phyloP scores from a whole-genome alignment of 2,329 filamentous ascomycete genomes.

The Mollisia scopiformis region DNA sequence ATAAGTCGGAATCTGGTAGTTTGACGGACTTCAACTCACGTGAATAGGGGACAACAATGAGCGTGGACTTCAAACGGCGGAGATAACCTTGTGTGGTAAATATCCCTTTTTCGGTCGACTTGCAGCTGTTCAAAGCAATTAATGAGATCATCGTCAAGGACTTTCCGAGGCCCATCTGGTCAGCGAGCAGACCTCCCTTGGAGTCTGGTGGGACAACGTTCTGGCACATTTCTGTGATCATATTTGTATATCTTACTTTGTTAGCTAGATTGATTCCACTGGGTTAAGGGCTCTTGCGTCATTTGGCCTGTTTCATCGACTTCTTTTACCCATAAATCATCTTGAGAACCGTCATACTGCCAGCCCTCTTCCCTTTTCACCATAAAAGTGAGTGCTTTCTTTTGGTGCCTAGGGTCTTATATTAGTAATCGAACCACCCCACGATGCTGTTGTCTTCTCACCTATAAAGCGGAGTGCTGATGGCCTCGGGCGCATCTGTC shows the following conservation, averaged over 20 bases:
- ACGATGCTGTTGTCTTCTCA: background rate
- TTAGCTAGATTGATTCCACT: background rate
- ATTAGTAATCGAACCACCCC: too few relatives aligned
- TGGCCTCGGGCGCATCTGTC: slow-evolving; percentile 11
- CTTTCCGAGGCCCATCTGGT: slow-evolving; percentile 99
- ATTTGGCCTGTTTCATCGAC: background rate
- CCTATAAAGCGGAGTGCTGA: slow-evolving; percentile 16
- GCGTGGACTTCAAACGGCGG: slow-evolving; percentile 12
- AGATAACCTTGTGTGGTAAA: background rate
- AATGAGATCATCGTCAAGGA: slow-evolving; percentile 56
- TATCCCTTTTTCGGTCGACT: background rate
- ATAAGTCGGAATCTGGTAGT: too few relatives aligned
- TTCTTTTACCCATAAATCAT: slow-evolving; percentile 21
- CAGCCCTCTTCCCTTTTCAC: slow-evolving; percentile 21
- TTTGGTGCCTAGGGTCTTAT: slow-evolving; percentile 21
- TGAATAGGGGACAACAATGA: slow-evolving; percentile 22
- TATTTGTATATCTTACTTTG: slow-evolving; percentile 22
- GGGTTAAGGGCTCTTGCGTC: background rate
- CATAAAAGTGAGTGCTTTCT: slow-evolving; percentile 28
- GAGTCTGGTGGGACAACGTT: slow-evolving; percentile 15
- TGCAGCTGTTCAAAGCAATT: slow-evolving; percentile 15
- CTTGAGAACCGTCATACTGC: slow-evolving; percentile 7
- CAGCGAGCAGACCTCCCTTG: slow-evolving; percentile 76
- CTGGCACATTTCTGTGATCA: slow-evolving; percentile 4
- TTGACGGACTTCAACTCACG: too few relatives aligned